Evolutionary conservation across 2,329 filamentous ascomycete species (phyloP).

Genomic region (Grosmannia huntii): DNA sequence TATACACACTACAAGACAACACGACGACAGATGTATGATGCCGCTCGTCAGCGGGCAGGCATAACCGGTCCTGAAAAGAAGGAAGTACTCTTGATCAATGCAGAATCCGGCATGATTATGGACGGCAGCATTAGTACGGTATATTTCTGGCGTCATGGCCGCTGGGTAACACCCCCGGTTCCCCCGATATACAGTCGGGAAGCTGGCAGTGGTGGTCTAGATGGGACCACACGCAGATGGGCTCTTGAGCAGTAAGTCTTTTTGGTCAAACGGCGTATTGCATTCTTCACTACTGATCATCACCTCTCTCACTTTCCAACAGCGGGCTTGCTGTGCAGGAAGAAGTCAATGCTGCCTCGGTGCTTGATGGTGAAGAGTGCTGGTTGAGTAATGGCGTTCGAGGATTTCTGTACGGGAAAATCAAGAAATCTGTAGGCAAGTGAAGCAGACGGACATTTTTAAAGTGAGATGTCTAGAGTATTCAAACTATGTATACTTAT

Average conservation of each 20-base stretch:
- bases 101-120: constrained; percentile 51
- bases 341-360: constrained; percentile 40
- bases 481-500: too few species aligned
- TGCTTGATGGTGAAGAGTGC: constrained; percentile 62
- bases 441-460: not conserved
- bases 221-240: constrained; percentile 73
- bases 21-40: constrained; percentile 55
- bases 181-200: constrained; percentile 22
- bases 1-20: constrained; percentile 85
- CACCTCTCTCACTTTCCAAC: not conserved
- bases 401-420: constrained; percentile 51
- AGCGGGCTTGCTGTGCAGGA: constrained; percentile 54
- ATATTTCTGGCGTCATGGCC: constrained; percentile 60
- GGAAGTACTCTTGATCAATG: constrained; percentile 68
- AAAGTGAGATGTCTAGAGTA: too few species aligned
- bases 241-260: constrained; percentile 51
- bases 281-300: not conserved
- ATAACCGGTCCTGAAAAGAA: constrained; percentile 41
- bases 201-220: constrained; percentile 58
- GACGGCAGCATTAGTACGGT: constrained; percentile 75
- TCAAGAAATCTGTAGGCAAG: constrained; percentile 11
- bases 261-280: too few species aligned
- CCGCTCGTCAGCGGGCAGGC: constrained; percentile 48
- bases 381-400: constrained; percentile 84
- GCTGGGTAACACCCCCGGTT: constrained; percentile 74